Base-by-base conservation (phyloP, 2,329 filamentous ascomycete species). In the Septoria linicola region DNA sequence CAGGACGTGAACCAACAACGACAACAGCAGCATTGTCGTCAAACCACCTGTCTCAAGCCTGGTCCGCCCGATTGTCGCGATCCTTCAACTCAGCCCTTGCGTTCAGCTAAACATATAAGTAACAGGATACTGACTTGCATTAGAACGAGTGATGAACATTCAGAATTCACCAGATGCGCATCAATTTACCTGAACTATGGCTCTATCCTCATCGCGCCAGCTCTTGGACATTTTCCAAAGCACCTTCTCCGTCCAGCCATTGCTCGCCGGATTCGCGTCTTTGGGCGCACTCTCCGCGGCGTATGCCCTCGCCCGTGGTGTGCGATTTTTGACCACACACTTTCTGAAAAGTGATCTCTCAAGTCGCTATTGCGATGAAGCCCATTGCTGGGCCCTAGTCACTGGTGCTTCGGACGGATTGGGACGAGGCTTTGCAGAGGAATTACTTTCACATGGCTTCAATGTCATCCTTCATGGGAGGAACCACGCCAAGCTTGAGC, bases 391-490 rank as follows among this genome's bases (percentile, higher is more conserved):
- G 53, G 53, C 53, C 4, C 31, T 56, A 5, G 39, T 80, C 8
- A 81, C 78, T 0, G 78, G 79, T 19, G 72, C 76, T 11, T 75
- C 71, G 2, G 77, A 78, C 40, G 80, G 79, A 6, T 78, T 81
- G 21, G 79, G 80, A 8, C 65, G 68, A 23, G 73, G 68, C 0
- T 73, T 81, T 48, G 71, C 73, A 2, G 62, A 73, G 41, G 73
- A 78, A 58, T 73, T 82, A 27, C 74, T 74, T 8, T 50, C 58
- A 0, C 67, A 65, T 13, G 77, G 77, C 34, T 80, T 81, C 71
- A 76, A 80, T 58, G 68, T 82, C 19, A 68, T 81, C 11, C 63
- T 82, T 16, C 79, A 82, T 57, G 78, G 79, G 14, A 73, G 77
- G 16, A 78, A 77, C 50, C 52, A 57, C 5, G 55, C 64, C 4